These are phyloP conservation scores for Chrysochromulina tobinii DNA, from an alignment of 78 protist genomes.

Conservation along the genomic window DNA sequence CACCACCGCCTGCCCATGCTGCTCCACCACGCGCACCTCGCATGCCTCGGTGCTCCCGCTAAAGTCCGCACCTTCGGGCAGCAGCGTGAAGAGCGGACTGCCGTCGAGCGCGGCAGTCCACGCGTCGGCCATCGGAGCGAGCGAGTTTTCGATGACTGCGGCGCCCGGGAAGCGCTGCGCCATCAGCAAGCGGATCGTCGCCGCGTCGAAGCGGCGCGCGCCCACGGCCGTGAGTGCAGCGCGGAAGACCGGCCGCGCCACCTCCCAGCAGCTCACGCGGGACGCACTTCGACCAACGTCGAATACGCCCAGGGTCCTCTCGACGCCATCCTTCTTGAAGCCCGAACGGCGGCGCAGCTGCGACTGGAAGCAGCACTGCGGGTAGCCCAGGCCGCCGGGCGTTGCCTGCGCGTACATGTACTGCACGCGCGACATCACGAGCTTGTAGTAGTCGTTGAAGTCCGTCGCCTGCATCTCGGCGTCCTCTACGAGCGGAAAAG, in stretches of 20 bases:
- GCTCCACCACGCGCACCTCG: not conserved
- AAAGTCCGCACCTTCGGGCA: not conserved
- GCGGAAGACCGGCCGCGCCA: not conserved
- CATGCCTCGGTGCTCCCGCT: not conserved
- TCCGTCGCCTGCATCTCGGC: not conserved
- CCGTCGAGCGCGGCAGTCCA: not conserved
- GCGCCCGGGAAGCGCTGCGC: not conserved
- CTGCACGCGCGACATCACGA: constrained; percentile 13
- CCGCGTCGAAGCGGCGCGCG: not conserved
- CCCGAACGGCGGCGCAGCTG: not conserved
- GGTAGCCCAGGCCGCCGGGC: no score
- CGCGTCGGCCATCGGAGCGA: not conserved
- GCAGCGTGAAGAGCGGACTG: not conserved
- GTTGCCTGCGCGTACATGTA: not conserved
- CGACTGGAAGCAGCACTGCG: not conserved
- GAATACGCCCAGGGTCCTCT: no score
- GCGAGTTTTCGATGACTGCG: not conserved
- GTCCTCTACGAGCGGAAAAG: not conserved
- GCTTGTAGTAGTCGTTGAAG: constrained; percentile 18
- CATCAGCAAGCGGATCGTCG: not conserved
- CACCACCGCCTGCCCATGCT: not conserved
- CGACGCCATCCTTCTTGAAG: not conserved
- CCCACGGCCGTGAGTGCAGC: not conserved
- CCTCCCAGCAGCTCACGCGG: no score
- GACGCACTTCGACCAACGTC: no score